Evolutionary conservation across 345 rosid species (phyloP).

Genomic region (Stellera chamaejasme): DNA sequence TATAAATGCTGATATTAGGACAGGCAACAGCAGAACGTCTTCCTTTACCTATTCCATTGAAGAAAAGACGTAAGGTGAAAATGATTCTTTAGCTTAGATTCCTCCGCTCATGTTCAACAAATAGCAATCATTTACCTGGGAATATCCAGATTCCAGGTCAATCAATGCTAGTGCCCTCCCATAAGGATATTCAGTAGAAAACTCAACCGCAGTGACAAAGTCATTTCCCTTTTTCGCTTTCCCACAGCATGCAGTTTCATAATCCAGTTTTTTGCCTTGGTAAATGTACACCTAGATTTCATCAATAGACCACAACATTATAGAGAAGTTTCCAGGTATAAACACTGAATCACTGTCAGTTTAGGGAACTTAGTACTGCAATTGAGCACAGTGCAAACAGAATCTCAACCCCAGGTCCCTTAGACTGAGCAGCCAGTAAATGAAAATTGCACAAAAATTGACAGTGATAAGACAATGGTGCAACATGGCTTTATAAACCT

Average conservation of each 20-base stretch:
- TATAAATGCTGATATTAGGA: conserved; percentile 54
- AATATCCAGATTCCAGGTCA: conserved; percentile 49
- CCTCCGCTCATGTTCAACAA: conserved; percentile 5
- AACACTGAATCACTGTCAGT: too few species aligned
- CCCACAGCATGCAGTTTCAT: conserved; percentile 42
- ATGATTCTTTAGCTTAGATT: neutral
- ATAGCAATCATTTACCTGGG: conserved; percentile 38
- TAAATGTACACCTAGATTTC: conserved; percentile 46
- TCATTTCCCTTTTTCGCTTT: conserved; percentile 47
- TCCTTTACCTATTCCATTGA: conserved; percentile 57
- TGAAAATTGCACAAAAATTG: too few species aligned
- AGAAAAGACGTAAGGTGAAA: conserved; percentile 8
- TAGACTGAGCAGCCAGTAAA: neutral
- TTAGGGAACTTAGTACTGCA: too few species aligned
- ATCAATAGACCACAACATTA: too few species aligned
- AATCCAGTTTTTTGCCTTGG: conserved; percentile 66
- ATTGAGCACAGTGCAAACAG: neutral
- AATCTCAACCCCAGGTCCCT: neutral
- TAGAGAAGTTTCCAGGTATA: too few species aligned
- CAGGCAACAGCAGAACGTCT: conserved; percentile 50
- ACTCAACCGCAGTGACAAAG: conserved; percentile 70
- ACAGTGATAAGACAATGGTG: too few species aligned
- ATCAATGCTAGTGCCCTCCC: conserved; percentile 81
- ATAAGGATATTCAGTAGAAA: conserved; percentile 65
- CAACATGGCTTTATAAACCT: too few species aligned